Evolutionary conservation across 1,284 basidiomycete genomes (phyloP).

Genomic region (Pseudomicrostroma phylloplanum): DNA sequence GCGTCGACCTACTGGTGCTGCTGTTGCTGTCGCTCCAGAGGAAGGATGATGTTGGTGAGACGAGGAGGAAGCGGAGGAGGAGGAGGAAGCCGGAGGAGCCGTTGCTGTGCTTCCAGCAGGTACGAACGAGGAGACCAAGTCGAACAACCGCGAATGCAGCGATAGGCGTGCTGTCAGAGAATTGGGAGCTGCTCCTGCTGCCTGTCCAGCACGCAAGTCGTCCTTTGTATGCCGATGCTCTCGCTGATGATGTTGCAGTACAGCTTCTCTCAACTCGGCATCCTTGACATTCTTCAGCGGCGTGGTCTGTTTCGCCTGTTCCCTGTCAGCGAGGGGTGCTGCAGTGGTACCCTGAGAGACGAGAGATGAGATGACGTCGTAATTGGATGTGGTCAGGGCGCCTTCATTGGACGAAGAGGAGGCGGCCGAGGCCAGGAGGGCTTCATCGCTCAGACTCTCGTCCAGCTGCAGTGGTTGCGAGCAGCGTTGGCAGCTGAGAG

Average conservation of each 20-base stretch:
- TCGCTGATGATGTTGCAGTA: neutral
- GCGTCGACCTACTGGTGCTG: too few relatives aligned
- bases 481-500: conserved; percentile 8
- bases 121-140: conserved; percentile 5
- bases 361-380: conserved; percentile 5
- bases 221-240: conserved; percentile 2
- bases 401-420: conserved; percentile 5
- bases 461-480: neutral
- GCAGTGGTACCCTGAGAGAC: neutral
- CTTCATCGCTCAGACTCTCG: conserved; percentile 3
- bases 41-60: too few relatives aligned
- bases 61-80: neutral
- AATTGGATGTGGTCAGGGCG: neutral
- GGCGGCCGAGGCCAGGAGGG: neutral
- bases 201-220: neutral
- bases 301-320: neutral
- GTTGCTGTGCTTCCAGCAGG: neutral
- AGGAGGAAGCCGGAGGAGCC: neutral
- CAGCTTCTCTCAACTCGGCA: neutral
- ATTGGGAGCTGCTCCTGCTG: neutral
- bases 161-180: neutral
- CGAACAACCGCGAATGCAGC: neutral
- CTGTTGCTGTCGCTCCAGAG: too few relatives aligned
- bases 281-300: neutral
- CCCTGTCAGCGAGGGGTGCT: neutral